Percentiles rank a stretch among this genome's conserved stretches.
These are phyloP conservation scores for Balamuthia mandrillaris DNA, from an alignment of 208 protist genomes.

Conservation along the genomic window DNA sequence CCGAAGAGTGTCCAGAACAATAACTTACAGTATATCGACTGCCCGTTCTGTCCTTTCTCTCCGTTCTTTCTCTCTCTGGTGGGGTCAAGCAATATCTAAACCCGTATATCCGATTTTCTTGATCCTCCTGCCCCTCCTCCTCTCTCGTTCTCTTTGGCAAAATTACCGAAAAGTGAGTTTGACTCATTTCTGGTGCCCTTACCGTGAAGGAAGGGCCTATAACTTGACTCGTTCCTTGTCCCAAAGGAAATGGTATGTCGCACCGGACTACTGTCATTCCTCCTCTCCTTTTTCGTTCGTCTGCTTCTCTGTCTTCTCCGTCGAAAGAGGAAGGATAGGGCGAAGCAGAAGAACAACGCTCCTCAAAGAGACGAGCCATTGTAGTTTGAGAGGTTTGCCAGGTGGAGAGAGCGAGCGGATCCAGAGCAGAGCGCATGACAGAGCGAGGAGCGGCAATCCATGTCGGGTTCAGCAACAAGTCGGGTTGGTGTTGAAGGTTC, in stretches of 20 bases:
- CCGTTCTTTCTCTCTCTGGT: not conserved
- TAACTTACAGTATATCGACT: not conserved
- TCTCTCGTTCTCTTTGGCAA: not conserved
- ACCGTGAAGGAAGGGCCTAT: not conserved
- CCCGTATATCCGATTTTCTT: too few species aligned
- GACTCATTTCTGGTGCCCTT: not conserved
- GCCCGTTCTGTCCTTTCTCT: not conserved
- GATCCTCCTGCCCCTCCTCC: not conserved
- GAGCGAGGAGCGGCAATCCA: not conserved
- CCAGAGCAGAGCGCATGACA: not conserved
- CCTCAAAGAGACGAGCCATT: slow-evolving; percentile 41
- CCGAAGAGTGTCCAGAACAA: not conserved
- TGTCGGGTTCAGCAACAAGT: slow-evolving; percentile 34
- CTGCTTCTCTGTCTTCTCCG: too few species aligned
- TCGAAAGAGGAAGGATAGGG: not conserved
- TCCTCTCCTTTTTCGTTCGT: too few species aligned
- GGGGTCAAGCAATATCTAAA: not conserved
- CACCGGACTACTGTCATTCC: not conserved
- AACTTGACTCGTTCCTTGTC: not conserved
- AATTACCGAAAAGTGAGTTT: slow-evolving; percentile 5
- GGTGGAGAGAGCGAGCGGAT: not conserved
- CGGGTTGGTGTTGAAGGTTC: slow-evolving; percentile 1
- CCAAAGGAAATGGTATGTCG: not conserved
- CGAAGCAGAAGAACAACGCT: not conserved
- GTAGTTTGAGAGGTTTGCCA: slow-evolving; percentile 13